Conservation (phyloP, 306 rosid species). For the Elaeagnus macrophylla region DNA sequence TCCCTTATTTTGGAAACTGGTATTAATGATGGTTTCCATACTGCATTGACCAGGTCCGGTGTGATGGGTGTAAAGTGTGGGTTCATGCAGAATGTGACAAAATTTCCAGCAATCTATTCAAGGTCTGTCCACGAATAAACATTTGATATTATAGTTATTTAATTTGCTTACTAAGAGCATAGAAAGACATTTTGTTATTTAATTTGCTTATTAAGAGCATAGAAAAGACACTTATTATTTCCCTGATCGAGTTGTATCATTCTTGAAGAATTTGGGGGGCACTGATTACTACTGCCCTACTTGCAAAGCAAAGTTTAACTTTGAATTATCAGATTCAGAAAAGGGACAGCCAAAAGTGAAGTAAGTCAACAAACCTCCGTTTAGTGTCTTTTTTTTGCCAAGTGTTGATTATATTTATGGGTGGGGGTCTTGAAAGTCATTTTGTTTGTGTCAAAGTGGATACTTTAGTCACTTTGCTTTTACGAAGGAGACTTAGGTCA, state of each 20-base stretch:
- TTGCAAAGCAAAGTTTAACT: conserved; percentile 91
- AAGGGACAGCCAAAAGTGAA: conserved; percentile 61
- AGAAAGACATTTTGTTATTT: conserved; percentile 16
- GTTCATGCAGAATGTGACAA: conserved; percentile 96
- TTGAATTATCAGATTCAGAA: conserved; percentile 93
- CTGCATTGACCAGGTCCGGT: conserved; percentile 66
- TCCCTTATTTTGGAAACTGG: conserved; percentile 9
- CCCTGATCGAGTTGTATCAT: conserved; percentile 24
- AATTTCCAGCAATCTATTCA: conserved; percentile 67
- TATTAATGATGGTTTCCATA: conserved; percentile 16
- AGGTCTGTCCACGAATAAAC: conserved; percentile 44
- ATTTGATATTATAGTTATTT: conserved; percentile 9
- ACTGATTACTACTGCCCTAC: conserved; percentile 97
- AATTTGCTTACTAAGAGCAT: conserved; percentile 16
- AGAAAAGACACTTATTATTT: conserved; percentile 14
- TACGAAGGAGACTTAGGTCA: too few species aligned
- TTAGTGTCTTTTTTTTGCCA: background rate
- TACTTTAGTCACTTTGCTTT: too few species aligned
- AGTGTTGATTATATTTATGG: background rate
- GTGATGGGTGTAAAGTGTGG: conserved; percentile 99
- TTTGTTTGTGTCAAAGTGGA: too few species aligned
- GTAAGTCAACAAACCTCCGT: conserved; percentile 36
- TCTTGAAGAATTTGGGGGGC: conserved; percentile 68
- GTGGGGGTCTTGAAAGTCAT: too few species aligned
- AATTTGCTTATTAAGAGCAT: conserved; percentile 17